Evolutionary conservation across 176 grass and related monocot species (phyloP), one percentile per base, ranked within the genome.

Genomic region (Zoysia pacifica): DNA sequence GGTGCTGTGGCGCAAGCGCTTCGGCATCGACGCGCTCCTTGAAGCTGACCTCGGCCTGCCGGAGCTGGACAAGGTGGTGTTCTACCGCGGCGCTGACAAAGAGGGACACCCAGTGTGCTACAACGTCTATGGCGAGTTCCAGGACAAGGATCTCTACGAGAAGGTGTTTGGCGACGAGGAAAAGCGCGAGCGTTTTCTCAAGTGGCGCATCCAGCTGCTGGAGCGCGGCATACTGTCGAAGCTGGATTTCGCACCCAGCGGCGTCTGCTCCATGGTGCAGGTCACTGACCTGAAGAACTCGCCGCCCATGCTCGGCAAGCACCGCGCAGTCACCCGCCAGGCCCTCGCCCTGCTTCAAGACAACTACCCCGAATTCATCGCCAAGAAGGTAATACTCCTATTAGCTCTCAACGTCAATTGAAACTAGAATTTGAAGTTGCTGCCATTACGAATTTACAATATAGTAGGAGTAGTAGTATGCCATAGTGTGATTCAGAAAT

Each of bases 241-340:
- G 74, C 87, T 98, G 15, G 95, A 98, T 79, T 94, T 98, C 67
- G 12, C 80, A 5, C 92, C 95, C 42, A 81, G 83, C 61, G 95
- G 91, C 19, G 74, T 94, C 72, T 91, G 79, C 82, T 97, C 95
- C 78, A 89, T 97, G 90, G 95, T 97, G 43, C 95, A 97, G 87
- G 91, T 97, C 19, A 97, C 95, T 7, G 95, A 97, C 74, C 88
- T 94, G 70, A 97, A 87, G 95, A 97, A 97, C 89, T 88, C 95
- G 20, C 95, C 95, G 49, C 91, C 91, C 13, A 88, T 91, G 58
- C 87, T 97, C 12, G 95, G 95, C 42, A 97, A 97, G 87, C 95
- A 97, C 79, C 92, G 95, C 49, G 50, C 81, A 70, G 95, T 94
- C 77, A 97, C 92, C 40, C 89, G 75, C 42, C 95, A 98, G 83